Evolutionary conservation across 352 stramenopile genomes (phyloP).

Genomic region (Phytophthora pinifolia): DNA sequence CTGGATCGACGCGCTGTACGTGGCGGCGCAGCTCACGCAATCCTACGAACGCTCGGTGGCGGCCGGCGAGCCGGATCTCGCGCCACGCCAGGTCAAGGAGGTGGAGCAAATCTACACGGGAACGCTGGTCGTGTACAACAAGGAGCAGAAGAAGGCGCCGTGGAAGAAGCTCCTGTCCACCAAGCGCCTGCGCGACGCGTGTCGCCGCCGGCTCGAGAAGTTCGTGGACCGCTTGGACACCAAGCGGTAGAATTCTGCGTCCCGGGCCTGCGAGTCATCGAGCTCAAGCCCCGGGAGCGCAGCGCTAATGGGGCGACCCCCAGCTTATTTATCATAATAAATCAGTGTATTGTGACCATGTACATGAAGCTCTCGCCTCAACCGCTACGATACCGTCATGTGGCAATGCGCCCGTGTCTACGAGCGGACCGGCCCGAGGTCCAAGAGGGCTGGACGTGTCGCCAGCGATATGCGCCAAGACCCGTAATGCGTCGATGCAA

Average conservation of each 20-base stretch:
- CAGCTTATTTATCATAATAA: conserved; percentile 28
- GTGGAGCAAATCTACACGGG: conserved; percentile 57
- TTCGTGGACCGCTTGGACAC: conserved; percentile 63
- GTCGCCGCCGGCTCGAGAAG: conserved; percentile 54
- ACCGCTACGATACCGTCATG: conserved; percentile 1
- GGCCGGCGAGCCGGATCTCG: conserved; percentile 12
- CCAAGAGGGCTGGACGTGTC: no score
- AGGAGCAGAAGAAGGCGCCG: conserved; percentile 44
- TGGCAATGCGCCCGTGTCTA: neutral
- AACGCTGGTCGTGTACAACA: conserved; percentile 72
- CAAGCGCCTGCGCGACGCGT: conserved; percentile 38
- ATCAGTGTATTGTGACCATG: conserved; percentile 14
- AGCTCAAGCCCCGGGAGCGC: conserved; percentile 3
- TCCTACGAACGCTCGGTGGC: conserved; percentile 47
- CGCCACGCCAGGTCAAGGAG: conserved; percentile 29
- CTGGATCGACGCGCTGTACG: conserved; percentile 69
- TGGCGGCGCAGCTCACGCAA: conserved; percentile 56
- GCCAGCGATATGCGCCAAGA: no score
- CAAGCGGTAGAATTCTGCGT: conserved; percentile 30
- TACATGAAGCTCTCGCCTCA: conserved; percentile 5
- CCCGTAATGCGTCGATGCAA: no score
- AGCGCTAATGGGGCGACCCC: conserved; percentile 15
- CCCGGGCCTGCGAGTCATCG: conserved; percentile 4
- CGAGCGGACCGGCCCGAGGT: no score
- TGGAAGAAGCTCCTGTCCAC: conserved; percentile 50